A percentile compares a stretch with the other conserved stretches of the same genome.
phyloP scores from a whole-genome alignment of 2,329 filamentous ascomycete species.

The Talaromyces sp. region DNA sequence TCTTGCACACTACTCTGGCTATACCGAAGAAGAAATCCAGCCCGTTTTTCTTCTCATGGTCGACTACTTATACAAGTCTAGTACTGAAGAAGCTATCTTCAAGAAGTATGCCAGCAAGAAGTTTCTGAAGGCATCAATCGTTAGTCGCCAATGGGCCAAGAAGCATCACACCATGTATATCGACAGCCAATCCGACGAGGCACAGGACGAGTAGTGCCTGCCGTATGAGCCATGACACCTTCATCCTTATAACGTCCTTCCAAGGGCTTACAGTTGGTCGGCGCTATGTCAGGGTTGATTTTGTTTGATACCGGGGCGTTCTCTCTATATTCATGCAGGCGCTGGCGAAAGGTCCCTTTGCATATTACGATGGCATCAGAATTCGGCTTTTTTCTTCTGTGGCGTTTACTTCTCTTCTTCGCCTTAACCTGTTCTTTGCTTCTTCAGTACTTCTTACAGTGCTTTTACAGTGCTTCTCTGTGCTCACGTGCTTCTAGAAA shows the following conservation, averaged over 20 bases:
- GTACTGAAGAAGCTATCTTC: conserved; percentile 95
- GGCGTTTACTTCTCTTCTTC: conserved; percentile 21
- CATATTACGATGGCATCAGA: conserved; percentile 41
- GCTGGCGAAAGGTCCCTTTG: conserved; percentile 25
- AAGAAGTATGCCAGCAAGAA: conserved; percentile 99
- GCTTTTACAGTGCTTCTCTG: neutral
- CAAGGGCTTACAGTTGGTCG: conserved; percentile 15
- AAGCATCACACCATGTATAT: conserved; percentile 54
- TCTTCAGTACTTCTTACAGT: neutral
- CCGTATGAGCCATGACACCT: conserved; percentile 17
- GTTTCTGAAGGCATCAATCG: conserved; percentile 93
- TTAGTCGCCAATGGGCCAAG: conserved; percentile 91
- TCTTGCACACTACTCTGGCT: conserved; percentile 85
- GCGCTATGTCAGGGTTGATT: conserved; percentile 17
- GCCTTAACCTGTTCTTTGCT: neutral
- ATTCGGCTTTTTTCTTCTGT: conserved; percentile 18
- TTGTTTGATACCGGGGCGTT: conserved; percentile 21
- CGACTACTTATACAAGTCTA: conserved; percentile 87
- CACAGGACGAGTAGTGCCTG: neutral
- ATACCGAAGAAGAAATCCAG: conserved; percentile 86
- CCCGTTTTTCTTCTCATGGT: conserved; percentile 93
- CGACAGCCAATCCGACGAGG: conserved; percentile 29
- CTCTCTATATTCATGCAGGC: conserved; percentile 21
- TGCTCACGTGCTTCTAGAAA: neutral
- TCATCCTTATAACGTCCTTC: conserved; percentile 18